Evolutionary conservation across 305 asterid genomes (phyloP), one percentile per base, ranked within the genome.

Genomic region (Solanum hybrid): DNA sequence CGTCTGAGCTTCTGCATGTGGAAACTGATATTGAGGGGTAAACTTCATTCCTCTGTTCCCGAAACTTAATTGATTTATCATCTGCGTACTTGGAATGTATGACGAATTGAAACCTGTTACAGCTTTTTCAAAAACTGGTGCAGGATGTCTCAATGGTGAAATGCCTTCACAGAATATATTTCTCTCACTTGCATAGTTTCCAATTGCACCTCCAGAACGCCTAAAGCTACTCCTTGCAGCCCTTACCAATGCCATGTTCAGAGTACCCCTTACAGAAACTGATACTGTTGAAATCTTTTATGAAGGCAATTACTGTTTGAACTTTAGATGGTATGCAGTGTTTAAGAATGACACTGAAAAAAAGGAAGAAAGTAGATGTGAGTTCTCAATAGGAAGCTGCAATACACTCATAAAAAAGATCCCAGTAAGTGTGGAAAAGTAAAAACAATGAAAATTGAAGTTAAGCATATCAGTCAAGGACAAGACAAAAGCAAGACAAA

Each of bases 221-320:
- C 93, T 93, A 60, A 91, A 91, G 77, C 96, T 89, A 51, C 88
- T 92, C 92, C 98, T 94, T 29, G 96, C 95, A 85, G 95, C 91
- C 90, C 99, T 95, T 86, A 96, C 95, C 91, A 95, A 89, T 42
- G 98, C 95, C 99, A 96, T 96, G n/a, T 86, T 64, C 46, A 26
- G 88, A 87, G 84, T 82, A 29, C 38, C 84, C 46, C 26, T 31
- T 64, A 66, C 79, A 80, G 76, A 35, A 79, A 69, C 56, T 60
- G 56, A 85, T 76, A 60, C 79, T 35, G 84, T 82, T 12, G 75
- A 36, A 24, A 85, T 69, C 77, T 60, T 36, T 88, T 37, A 79
- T 56, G 56, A 86, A 79, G 37, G 60, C 34, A 79, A 37, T n/a
- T 37, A 38, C 34, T n/a, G 60, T 37, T 79, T 79, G 86, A 5